Evolutionary conservation across 2,329 filamentous ascomycete species (phyloP).

Genomic region (Aureobasidium leucospermi): DNA sequence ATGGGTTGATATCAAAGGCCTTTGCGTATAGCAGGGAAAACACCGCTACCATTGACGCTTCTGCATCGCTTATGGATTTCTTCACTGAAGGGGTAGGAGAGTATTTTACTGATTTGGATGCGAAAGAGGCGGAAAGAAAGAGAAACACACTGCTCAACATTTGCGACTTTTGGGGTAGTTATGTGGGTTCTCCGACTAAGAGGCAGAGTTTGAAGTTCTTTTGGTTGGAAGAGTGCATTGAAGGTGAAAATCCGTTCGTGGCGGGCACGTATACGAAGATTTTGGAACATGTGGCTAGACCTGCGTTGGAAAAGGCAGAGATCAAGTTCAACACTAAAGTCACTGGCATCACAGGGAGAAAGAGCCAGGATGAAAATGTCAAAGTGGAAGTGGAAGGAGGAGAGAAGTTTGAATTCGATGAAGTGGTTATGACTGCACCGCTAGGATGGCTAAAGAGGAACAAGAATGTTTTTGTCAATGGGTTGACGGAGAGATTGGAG

Average conservation of each 20-base stretch:
- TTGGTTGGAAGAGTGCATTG: conserved; percentile 71
- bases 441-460: conserved; percentile 48
- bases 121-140: conserved; percentile 35
- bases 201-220: conserved; percentile 68
- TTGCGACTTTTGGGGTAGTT: conserved; percentile 62
- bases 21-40: conserved; percentile 59
- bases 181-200: conserved; percentile 58
- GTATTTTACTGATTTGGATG: conserved; percentile 29
- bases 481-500: conserved; percentile 34
- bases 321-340: conserved; percentile 46
- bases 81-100: conserved; percentile 44
- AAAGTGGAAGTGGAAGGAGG: conserved; percentile 48
- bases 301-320: conserved; percentile 48
- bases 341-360: conserved; percentile 31
- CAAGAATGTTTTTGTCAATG: conserved; percentile 37
- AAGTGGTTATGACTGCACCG: conserved; percentile 46
- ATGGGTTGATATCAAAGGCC: conserved; percentile 52
- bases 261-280: conserved; percentile 54
- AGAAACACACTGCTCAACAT: conserved; percentile 45
- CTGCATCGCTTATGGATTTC: conserved; percentile 51
- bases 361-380: conserved; percentile 33
- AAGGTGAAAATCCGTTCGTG: conserved; percentile 60
- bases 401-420: conserved; percentile 37
- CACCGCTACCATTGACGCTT: conserved; percentile 43
- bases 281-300: conserved; percentile 51